Percentiles rank a stretch among this genome's conserved stretches.
phyloP scores from a whole-genome alignment of 345 rosid species.

The Crucihimalaya himalaica region DNA sequence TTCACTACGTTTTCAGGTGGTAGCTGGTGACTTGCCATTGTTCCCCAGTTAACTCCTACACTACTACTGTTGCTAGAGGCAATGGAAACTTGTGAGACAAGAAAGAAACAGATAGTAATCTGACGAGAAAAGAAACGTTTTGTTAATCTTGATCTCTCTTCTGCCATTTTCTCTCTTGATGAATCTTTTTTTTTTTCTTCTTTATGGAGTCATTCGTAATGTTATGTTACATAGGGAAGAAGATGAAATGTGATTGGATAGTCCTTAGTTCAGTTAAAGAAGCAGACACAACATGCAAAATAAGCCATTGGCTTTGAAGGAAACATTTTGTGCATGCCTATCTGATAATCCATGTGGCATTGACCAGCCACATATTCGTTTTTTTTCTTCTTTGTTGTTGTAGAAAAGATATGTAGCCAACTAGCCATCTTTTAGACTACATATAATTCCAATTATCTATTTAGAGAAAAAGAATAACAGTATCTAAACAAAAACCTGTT shows the following conservation, averaged over 20 bases:
- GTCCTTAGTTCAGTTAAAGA: slow-evolving; percentile 48
- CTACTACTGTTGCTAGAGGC: slow-evolving; percentile 23
- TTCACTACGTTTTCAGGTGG: slow-evolving; percentile 67
- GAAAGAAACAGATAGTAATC: slow-evolving; percentile 32
- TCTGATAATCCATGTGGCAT: slow-evolving; percentile 35
- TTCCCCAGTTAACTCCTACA: slow-evolving; percentile 81
- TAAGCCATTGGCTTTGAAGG: slow-evolving; percentile 16
- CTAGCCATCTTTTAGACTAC: no score
- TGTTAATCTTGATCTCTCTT: slow-evolving; percentile 19
- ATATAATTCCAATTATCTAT: no score
- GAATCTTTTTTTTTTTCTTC: not conserved
- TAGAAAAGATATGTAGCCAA: no score
- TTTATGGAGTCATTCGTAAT: not conserved
- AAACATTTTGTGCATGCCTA: slow-evolving; percentile 42
- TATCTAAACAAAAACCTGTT: no score
- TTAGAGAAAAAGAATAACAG: no score
- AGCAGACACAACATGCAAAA: slow-evolving; percentile 40
- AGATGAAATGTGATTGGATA: slow-evolving; percentile 27
- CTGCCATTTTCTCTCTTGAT: slow-evolving; percentile 25
- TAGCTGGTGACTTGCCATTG: slow-evolving; percentile 65
- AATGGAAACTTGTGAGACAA: slow-evolving; percentile 28
- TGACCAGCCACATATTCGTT: slow-evolving; percentile 1
- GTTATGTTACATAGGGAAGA: not conserved
- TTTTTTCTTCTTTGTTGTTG: no score
- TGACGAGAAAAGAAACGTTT: not conserved